Evolutionary conservation across 768 basidiomycete genomes (phyloP), one percentile per base, ranked within the genome.

Genomic region (Sarcomyxa edulis): DNA sequence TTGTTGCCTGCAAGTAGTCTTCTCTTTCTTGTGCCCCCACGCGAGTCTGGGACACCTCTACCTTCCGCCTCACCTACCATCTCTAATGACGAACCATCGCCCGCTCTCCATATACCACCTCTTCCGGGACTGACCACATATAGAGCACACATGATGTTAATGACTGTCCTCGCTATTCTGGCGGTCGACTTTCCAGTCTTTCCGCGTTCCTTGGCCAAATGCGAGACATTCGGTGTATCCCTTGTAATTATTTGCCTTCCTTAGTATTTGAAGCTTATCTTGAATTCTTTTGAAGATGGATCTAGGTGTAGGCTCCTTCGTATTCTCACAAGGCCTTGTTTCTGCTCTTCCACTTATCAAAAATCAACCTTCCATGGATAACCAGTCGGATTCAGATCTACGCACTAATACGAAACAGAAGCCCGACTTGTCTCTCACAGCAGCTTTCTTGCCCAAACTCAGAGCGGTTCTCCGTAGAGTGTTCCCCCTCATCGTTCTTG

Each of bases 111-210:
- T 7, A 52, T 72, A n/a, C 46, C 65, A n/a, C 72, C 70, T 2
- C 61, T 91, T 32, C 78, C 90, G 1, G 83, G 90, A 27, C 56
- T 99, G 40, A 89, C 91, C 8, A 76, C 83, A 0, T 98, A 95
- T 56, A 70, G 96, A 31, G 81, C 93, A 3, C 88, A 96, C 53
- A 94, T 97, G 93, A 84, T 98, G 74, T 65, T 96, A 14, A 78
- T 98, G 72, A 97, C 96, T 0, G 60, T 85, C 24, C 71, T 95
- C 29, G 83, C 82, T 15, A 98, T 99, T 44, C 78, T 98, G 9
- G 95, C 95, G 0, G 95, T 98, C 35, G 95, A 99, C 57, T 99
- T 99, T 51, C 80, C 78, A 0, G 75, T 94, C 18, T 99, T 97
- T 51, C 96, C 96, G 0, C 76, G 96, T 12, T 61, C 62, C 8